phyloP scores from a whole-genome alignment of 768 basidiomycete genomes.

The Tulasnella sp. region DNA sequence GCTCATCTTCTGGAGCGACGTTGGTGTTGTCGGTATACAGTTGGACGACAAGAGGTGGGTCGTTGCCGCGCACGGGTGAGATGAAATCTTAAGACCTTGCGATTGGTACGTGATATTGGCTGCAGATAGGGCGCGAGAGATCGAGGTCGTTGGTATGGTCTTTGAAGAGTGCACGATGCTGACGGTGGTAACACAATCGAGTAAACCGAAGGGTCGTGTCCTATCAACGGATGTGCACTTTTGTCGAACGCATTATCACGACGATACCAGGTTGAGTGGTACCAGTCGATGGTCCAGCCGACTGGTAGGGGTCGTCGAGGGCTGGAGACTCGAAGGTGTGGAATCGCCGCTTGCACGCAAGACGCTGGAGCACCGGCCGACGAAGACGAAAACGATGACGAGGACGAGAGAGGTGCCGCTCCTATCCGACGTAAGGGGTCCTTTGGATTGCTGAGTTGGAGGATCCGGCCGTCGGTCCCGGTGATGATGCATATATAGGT shows the following conservation, averaged over 20 bases:
- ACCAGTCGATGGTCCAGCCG: not conserved
- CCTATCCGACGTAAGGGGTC: not conserved
- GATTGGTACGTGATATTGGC: not conserved
- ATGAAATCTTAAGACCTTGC: not conserved
- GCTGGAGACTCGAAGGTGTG: not conserved
- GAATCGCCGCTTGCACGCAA: not conserved
- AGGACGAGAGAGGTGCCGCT: not conserved
- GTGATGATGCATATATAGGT: slow-evolving; percentile 67
- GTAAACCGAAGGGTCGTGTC: not conserved
- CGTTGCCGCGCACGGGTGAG: not conserved
- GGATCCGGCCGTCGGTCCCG: slow-evolving; percentile 23
- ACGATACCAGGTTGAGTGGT: not conserved
- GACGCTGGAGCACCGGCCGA: not conserved
- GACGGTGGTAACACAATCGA: not conserved
- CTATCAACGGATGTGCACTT: not conserved
- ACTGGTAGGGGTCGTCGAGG: not conserved
- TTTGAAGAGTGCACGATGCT: not conserved
- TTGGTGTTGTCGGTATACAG: not conserved
- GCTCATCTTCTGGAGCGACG: not conserved
- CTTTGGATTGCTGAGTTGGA: not conserved
- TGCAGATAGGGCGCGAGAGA: not conserved
- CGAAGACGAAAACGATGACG: too few species aligned
- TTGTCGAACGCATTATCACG: not conserved
- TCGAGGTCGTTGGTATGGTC: not conserved
- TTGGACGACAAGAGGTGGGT: not conserved